Evolutionary conservation across 2,329 filamentous ascomycete genomes (phyloP), one percentile per base, ranked within the genome.

Genomic region (Chaetomium strumarium): DNA sequence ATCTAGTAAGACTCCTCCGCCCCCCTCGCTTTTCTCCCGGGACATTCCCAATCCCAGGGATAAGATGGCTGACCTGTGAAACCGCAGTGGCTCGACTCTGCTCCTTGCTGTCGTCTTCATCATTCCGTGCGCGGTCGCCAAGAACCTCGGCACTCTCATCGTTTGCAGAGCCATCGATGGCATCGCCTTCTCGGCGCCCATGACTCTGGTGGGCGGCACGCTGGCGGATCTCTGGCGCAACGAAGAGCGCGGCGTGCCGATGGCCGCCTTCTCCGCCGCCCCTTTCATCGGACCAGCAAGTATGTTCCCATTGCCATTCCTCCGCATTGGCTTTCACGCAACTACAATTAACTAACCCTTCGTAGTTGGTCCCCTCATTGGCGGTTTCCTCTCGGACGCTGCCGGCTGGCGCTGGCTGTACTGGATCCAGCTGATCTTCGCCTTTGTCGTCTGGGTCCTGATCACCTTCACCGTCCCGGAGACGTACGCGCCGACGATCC

Each of bases 401-500:
- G 70, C 75, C 0, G 85, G 85, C 36, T 93, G 89, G 89, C 74
- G 88, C 59, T 93, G 88, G 87, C 74, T 93, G 0, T 93, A 93
- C 72, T 92, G 87, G 85, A 80, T 95, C 60, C 88, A 92, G 64
- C 74, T 93, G 11, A 95, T 95, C 63, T 66, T 93, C 12, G 75
- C 86, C 24, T 83, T 76, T 13, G 65, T 84, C 45, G 79, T 85
- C 60, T 93, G 86, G 81, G 55, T 86, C 16, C 66, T 92, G 55
- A 90, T 93, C 68, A 85, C 84, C 30, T 91, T 95, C 69, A 93
- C 88, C n/a, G 85, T 95, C 0, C 88, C 89, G 1, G 90, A 95
- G 69, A 96, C 90, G 0, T 95, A 93, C 66, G 84, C 89, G 0
- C 89, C 90, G 0, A 86, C 82, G 0, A 83, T 96, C 46, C 79